Conservation (phyloP, 1,284 basidiomycete species). For the Papiliotrema nemorosa region DNA sequence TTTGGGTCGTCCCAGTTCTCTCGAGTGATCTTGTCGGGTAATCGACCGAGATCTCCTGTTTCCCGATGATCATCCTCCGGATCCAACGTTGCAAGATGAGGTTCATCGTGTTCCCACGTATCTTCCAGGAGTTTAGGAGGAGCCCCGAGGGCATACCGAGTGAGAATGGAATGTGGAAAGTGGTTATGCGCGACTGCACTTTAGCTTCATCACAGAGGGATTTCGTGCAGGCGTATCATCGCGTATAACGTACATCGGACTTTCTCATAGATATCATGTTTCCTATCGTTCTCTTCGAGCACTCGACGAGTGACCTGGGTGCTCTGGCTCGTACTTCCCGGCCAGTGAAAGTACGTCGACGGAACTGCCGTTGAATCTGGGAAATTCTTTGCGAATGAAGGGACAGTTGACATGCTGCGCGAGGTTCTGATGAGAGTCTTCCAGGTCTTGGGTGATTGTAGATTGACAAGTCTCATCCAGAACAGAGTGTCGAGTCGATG, state of each 20-base stretch:
- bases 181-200: constrained; percentile 57
- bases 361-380: constrained; percentile 33
- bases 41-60: constrained; percentile 14
- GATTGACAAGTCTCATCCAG: too few relatives aligned
- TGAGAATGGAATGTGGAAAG: constrained; percentile 53
- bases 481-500: too few relatives aligned
- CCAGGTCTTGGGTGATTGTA: too few relatives aligned
- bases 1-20: constrained; percentile 56
- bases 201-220: not conserved
- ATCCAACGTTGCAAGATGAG: constrained; percentile 53
- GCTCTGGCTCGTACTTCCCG: constrained; percentile 55
- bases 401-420: not conserved
- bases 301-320: constrained; percentile 54
- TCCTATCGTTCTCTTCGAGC: constrained; percentile 57
- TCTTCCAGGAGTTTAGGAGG: constrained; percentile 55
- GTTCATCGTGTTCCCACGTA: constrained; percentile 30
- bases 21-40: constrained; percentile 28
- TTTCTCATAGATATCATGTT: constrained; percentile 58
- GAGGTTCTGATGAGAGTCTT: too few relatives aligned
- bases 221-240: not conserved
- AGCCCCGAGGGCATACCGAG: constrained; percentile 64
- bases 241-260: constrained; percentile 26
- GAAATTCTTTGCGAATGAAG: constrained; percentile 17
- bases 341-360: constrained; percentile 39
- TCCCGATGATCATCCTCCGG: constrained; percentile 45